Conservation (phyloP, 2,329 filamentous ascomycete genomes). For the Daldinia eschscholtzii region DNA sequence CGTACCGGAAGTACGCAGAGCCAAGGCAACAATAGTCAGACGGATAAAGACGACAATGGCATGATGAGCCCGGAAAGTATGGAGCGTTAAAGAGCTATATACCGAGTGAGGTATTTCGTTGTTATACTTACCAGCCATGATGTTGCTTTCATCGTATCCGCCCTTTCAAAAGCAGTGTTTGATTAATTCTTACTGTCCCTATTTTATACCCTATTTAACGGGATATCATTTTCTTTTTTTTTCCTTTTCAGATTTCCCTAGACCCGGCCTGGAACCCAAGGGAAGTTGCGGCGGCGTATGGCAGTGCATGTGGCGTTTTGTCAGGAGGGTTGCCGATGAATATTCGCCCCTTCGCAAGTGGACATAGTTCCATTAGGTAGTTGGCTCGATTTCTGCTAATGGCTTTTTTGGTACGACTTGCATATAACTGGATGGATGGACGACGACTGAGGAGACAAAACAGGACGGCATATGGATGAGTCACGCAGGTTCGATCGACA, state of each 20-base stretch:
- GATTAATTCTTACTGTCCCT: constrained; percentile 32
- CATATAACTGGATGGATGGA: constrained; percentile 43
- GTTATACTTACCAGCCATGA: neutral
- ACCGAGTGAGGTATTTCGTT: neutral
- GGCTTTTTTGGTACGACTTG: constrained; percentile 38
- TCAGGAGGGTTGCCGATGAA: constrained; percentile 29
- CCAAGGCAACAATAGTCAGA: constrained; percentile 71
- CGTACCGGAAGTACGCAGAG: constrained; percentile 69
- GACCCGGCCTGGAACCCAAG: constrained; percentile 19
- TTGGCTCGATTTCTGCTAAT: constrained; percentile 32
- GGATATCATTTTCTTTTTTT: constrained; percentile 24
- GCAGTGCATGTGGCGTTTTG: constrained; percentile 35
- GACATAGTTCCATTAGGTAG: constrained; percentile 1
- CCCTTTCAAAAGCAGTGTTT: constrained; percentile 17
- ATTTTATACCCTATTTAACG: constrained; percentile 38
- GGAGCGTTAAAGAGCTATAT: constrained; percentile 55
- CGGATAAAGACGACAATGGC: constrained; percentile 76
- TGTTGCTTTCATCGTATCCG: neutral
- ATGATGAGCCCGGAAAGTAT: constrained; percentile 91
- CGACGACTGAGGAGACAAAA: constrained; percentile 15
- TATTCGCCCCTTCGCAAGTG: constrained; percentile 25
- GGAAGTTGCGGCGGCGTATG: constrained; percentile 33
- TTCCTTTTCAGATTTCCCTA: constrained; percentile 22
- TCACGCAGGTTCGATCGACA: constrained; percentile 20
- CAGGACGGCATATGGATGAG: constrained; percentile 29